Conservation (phyloP, 495 filamentous ascomycete species). For the Podospora australis region DNA sequence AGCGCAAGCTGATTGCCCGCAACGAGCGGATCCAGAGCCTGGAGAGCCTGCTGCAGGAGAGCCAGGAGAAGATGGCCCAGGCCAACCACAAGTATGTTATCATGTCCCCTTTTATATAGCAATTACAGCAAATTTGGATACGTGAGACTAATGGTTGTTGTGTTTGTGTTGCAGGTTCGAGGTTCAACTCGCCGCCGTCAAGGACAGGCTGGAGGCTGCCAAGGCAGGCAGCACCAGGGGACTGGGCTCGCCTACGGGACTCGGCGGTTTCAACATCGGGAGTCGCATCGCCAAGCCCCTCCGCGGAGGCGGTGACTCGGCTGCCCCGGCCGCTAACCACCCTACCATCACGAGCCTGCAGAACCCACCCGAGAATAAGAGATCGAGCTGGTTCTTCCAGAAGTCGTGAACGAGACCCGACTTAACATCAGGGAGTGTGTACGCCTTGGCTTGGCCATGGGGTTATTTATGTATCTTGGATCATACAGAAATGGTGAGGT, state of each 20-base stretch:
- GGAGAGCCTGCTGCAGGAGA: conserved; percentile 87
- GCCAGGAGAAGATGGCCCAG: conserved; percentile 91
- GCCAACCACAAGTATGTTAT: conserved; percentile 84
- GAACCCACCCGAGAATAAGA: conserved; percentile 45
- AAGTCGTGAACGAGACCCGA: no score
- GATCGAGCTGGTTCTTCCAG: conserved; percentile 55
- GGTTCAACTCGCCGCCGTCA: conserved; percentile 91
- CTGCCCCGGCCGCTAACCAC: conserved; percentile 32
- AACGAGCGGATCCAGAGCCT: conserved; percentile 94
- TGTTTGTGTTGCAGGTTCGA: conserved; percentile 64
- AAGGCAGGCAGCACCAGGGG: conserved; percentile 83
- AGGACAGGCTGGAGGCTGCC: conserved; percentile 92
- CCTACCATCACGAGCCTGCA: conserved; percentile 49
- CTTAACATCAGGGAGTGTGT: no score
- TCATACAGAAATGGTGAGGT: no score
- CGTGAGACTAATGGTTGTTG: not conserved
- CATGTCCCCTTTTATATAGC: conserved; percentile 1
- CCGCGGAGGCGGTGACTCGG: conserved; percentile 70
- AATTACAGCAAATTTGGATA: no score
- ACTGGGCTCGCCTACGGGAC: conserved; percentile 56
- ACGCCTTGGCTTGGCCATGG: no score
- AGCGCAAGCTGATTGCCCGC: conserved; percentile 89
- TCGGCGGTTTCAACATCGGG: conserved; percentile 69
- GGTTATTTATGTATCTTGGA: no score
- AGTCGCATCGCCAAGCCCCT: conserved; percentile 96